These are phyloP conservation scores for Recurvomyces mirabilis DNA, from an alignment of 495 filamentous ascomycete species.

Conservation along the genomic window DNA sequence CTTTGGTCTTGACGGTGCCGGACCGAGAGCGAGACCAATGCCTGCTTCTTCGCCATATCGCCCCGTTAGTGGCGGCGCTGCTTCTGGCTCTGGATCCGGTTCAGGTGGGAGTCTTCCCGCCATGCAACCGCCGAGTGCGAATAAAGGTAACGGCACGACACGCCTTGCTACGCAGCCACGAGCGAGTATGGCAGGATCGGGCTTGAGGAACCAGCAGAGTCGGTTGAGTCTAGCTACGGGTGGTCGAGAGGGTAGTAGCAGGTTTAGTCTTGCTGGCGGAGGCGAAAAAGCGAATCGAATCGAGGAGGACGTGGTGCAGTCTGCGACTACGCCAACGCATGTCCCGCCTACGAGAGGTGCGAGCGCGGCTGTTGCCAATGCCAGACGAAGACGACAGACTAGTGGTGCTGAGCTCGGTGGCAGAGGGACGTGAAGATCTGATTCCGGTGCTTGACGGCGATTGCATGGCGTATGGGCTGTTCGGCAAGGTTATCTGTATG, in stretches of 20 bases:
- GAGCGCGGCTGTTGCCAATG: constrained; percentile 6
- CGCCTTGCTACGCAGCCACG: too few species aligned
- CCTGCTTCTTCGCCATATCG: constrained; percentile 19
- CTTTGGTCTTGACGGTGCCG: constrained; percentile 13
- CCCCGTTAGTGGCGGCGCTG: constrained; percentile 19
- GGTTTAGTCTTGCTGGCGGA: too few species aligned
- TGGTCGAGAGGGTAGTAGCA: not conserved
- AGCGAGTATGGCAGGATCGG: too few species aligned
- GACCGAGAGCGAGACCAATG: constrained; percentile 3
- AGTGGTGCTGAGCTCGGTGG: constrained; percentile 12
- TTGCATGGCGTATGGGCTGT: too few species aligned
- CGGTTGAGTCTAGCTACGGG: constrained; percentile 6
- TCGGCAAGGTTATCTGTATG: not conserved
- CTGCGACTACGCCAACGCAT: constrained; percentile 12
- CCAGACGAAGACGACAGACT: constrained; percentile 12
- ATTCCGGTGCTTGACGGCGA: too few species aligned
- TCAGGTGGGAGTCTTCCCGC: too few species aligned
- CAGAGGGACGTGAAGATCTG: too few species aligned
- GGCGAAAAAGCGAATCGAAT: not conserved
- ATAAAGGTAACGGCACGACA: too few species aligned
- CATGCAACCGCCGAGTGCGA: too few species aligned
- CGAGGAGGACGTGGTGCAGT: not conserved
- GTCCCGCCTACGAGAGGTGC: constrained; percentile 4
- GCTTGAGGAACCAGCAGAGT: not conserved
- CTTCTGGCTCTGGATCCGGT: constrained; percentile 2